A percentile compares a stretch with the other conserved stretches of the same genome.
phyloP scores from a whole-genome alignment of 2,329 filamentous ascomycete genomes.

The Alternaria sp. region DNA sequence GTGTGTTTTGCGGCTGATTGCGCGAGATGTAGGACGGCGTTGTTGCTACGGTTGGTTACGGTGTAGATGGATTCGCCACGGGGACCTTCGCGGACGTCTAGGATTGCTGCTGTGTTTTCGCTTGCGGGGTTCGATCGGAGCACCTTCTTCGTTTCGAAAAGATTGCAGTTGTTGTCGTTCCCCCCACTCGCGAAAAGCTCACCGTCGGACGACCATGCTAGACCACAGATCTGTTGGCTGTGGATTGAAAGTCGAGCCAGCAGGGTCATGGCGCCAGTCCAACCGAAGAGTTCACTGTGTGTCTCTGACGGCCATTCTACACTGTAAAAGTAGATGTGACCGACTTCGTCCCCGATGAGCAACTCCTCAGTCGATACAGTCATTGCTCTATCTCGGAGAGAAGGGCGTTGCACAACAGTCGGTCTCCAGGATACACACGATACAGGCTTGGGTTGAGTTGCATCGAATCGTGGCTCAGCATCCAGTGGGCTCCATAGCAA shows the following conservation, averaged over 20 bases:
- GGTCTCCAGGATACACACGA: conserved; percentile 85
- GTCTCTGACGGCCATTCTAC: conserved; percentile 76
- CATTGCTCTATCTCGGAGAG: conserved; percentile 56
- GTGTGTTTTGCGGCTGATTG: conserved; percentile 69
- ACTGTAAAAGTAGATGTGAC: conserved; percentile 85
- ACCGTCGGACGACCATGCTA: conserved; percentile 85
- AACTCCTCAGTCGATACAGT: conserved; percentile 78
- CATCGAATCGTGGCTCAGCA: conserved; percentile 72
- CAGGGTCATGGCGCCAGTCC: conserved; percentile 79
- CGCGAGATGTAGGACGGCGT: conserved; percentile 54
- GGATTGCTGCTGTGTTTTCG: conserved; percentile 15
- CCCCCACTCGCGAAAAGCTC: conserved; percentile 82
- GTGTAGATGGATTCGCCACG: conserved; percentile 43
- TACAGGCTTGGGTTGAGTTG: conserved; percentile 73
- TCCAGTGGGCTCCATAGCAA: conserved; percentile 80
- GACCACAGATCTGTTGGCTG: conserved; percentile 87
- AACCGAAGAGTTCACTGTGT: conserved; percentile 71
- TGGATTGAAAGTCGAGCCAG: conserved; percentile 80
- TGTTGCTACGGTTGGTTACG: conserved; percentile 41
- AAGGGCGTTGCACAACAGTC: conserved; percentile 58
- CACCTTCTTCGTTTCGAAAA: conserved; percentile 75
- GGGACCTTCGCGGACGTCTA: conserved; percentile 35
- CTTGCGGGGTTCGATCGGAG: conserved; percentile 37
- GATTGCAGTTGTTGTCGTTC: conserved; percentile 87
- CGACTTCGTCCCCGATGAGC: conserved; percentile 82